Base-by-base conservation (phyloP, 352 stramenopile genomes). In the Phytophthora syringae region DNA sequence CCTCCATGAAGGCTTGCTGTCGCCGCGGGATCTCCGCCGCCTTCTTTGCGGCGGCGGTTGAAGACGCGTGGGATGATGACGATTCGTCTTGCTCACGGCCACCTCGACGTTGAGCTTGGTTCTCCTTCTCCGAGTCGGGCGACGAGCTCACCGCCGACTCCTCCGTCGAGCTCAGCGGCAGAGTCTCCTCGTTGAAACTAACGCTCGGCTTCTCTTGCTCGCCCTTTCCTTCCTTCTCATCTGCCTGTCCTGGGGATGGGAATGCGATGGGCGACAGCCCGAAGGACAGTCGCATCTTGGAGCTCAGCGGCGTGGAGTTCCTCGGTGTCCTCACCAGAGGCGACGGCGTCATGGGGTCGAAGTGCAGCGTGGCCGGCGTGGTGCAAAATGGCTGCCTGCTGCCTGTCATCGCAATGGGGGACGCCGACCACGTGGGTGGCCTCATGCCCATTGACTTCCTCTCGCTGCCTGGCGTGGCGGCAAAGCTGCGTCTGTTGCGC, bases 1-100 rank as follows among this genome's bases (percentile, higher is more conserved):
- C 80, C 13, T 79, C 70, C 43, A 85, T 58, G 45, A 90, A 90
- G 25, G 68, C 73, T 64, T 77, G 53, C 53, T 90, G 81, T 18
- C 78, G 64, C 39, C 59, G 52, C 2, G 76, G 57, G 52, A 88
- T 82, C 21, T 49, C 18, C 18, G 30, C 16, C 36, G 36, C 36
- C 37, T 68, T 58, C 30, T 49, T 56, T 21, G 45, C n/a, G 21
- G 47, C 9, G 15, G 30, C n/a, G n/a, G n/a, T 21, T 13, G 37
- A 39, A 42, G 49, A 53, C 34, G 45, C 36, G 51, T 67, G 45
- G 37, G 64, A 72, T 50, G 52, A 64, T 68, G 64, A 50, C 49
- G 64, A 60, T 20, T 15, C 18, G 6, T 40, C 53, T 48, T 58
- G 40, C 20, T 52, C 34, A 52, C 18, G 34, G 44, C 18, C 40